These are phyloP conservation scores for Leishmania turanica DNA, from an alignment of 208 protist genomes.

Conservation along the genomic window DNA sequence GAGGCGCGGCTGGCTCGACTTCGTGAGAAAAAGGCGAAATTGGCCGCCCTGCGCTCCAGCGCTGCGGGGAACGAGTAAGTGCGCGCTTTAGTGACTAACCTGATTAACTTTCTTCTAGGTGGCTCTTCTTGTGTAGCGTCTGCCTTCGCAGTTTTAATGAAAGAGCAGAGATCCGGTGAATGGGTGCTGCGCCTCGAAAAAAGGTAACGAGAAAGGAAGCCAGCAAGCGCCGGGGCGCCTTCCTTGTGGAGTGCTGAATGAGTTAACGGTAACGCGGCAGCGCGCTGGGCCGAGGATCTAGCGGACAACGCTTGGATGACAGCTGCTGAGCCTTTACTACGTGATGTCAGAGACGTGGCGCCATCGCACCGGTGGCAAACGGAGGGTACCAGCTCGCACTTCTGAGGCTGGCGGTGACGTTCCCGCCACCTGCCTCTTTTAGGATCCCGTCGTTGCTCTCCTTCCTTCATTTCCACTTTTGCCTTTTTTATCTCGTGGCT, in stretches of 20 bases:
- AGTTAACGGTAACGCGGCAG: not conserved
- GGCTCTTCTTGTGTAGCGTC: not conserved
- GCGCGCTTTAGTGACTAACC: conserved; percentile 14
- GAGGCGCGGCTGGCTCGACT: conserved; percentile 58
- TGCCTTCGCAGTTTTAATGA: not conserved
- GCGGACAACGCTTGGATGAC: too few species aligned
- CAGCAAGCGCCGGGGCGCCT: too few species aligned
- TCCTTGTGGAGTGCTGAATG: not conserved
- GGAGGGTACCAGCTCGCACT: not conserved
- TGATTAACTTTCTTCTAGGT: not conserved
- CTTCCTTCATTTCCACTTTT: not conserved
- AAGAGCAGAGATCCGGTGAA: not conserved
- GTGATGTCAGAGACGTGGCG: too few species aligned
- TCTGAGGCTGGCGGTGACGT: not conserved
- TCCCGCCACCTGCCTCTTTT: not conserved
- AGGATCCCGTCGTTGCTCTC: not conserved
- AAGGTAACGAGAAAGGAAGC: not conserved
- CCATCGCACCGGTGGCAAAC: not conserved
- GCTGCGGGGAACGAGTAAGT: conserved; percentile 25
- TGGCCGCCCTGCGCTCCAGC: conserved; percentile 53
- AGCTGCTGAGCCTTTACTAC: not conserved
- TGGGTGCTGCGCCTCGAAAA: not conserved
- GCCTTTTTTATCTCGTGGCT: not conserved
- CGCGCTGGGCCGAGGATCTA: not conserved
- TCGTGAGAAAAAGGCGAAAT: conserved; percentile 63